Base-by-base conservation (phyloP, 129 eudicot species). In the Ambrosia trifida region DNA sequence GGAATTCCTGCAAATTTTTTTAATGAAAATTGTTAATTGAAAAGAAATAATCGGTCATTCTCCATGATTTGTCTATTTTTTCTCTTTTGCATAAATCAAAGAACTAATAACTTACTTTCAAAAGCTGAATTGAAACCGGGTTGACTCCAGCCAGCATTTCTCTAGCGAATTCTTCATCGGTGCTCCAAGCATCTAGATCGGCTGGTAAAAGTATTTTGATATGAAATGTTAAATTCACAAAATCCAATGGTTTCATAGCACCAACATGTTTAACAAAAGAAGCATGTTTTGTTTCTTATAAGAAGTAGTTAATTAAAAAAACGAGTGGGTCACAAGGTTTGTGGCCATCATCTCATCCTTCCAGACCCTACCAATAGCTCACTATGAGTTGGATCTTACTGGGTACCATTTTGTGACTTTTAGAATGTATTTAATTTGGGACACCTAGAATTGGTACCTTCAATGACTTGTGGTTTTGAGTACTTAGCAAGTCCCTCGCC, bases 131-230 rank as follows among this genome's bases (percentile, higher is more conserved):
- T 3, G 68, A 66, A 28, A 85, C 85, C 58, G 95, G 95, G 63
- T 85, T 83, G 5, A 80, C 73, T 63, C 95, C 95, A 38, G 90
- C 95, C 13, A 88, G 28, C 82, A 83, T 81, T 79, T 85, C 80
- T 64, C 88, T 79, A 9, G 83, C 86, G 74, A 88, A 88, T 52
- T 88, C 95, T 52, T 85, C 83, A 46, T 88, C 95, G 6, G 86
- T 81, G 40, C 82, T 75, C 88, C 88, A 85, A 1, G 88, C 90
- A 38, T 78, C 52, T 66, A 61, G 70, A 52, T 85, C 80, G 73
- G 58, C 95, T 88, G 73, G 78, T 53, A 14, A 20, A 4, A 66
- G 2, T 32, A 16, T 36, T 57, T 52, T 14, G 38, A 53, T 3
- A 40, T 17, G 35, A 20, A 12, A 28, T 11, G 8, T 24, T 10